Conservation (phyloP, 192 early-diverging fungal species). For the Backusella luteola region DNA sequence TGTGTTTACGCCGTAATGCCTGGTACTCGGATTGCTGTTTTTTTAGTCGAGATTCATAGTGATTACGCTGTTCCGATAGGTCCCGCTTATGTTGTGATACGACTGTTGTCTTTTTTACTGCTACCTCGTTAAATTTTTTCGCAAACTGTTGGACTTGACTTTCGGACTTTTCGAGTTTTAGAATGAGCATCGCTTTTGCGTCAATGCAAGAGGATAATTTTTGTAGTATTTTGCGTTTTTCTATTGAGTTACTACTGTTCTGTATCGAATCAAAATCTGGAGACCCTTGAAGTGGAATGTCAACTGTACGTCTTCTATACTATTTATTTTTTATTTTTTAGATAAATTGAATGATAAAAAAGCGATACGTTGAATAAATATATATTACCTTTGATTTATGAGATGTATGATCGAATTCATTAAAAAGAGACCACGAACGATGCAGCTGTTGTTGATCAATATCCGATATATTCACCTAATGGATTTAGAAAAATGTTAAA, state of each 20-base stretch:
- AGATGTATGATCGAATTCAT: background rate
- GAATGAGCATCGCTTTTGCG: background rate
- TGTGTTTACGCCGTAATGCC: slow-evolving; percentile 15
- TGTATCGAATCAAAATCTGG: background rate
- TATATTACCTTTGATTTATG: background rate
- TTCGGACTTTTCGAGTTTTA: slow-evolving; percentile 14
- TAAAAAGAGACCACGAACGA: background rate
- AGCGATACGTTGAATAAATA: background rate
- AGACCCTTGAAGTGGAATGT: background rate
- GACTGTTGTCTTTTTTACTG: slow-evolving; percentile 1
- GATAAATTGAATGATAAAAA: background rate
- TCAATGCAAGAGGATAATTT: background rate
- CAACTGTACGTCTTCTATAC: slow-evolving; percentile 10
- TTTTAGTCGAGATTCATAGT: slow-evolving; percentile 14
- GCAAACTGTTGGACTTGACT: background rate
- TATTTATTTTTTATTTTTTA: background rate
- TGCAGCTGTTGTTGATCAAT: background rate
- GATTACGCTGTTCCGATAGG: background rate
- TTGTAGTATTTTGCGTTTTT: background rate
- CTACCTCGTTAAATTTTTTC: background rate
- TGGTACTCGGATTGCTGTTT: slow-evolving; percentile 22
- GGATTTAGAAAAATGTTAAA: background rate
- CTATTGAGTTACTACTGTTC: background rate
- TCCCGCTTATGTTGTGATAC: slow-evolving; percentile 14
- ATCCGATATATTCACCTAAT: background rate